A percentile compares a stretch with the other conserved stretches of the same genome.
These are phyloP conservation scores for Talaromyces sp. DNA, from an alignment of 2,329 filamentous ascomycete genomes.

Conservation along the genomic window DNA sequence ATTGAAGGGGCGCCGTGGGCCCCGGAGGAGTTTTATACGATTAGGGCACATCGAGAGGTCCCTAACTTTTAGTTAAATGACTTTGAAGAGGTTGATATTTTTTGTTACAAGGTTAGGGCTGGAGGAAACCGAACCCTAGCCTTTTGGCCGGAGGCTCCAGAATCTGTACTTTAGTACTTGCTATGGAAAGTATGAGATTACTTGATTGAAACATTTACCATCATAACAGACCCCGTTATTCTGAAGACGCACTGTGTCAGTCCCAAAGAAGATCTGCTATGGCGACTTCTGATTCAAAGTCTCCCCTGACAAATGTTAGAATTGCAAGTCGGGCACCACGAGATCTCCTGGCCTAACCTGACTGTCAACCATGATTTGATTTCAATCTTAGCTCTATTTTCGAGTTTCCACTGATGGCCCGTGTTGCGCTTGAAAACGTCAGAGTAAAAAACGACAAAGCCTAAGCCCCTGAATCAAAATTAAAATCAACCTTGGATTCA, in stretches of 20 bases:
- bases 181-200: too few species aligned
- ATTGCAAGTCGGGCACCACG: neutral
- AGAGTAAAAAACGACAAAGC: neutral
- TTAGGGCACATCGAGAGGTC: neutral
- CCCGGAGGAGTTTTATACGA: neutral
- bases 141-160: neutral
- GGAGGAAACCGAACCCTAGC: neutral
- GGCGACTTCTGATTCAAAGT: too few species aligned
- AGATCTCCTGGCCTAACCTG: neutral
- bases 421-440: neutral
- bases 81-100: neutral
- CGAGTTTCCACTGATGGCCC: neutral
- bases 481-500: neutral
- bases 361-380: neutral
- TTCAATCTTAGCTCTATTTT: neutral
- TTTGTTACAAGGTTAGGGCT: neutral
- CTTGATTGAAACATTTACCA: too few species aligned
- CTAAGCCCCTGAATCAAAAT: neutral
- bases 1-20: neutral
- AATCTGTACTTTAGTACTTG: too few species aligned
- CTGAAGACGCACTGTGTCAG: too few species aligned
- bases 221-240: too few species aligned
- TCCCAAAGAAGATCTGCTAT: too few species aligned
- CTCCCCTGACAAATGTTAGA: neutral
- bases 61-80: too few species aligned